phyloP scores from a whole-genome alignment of 179 eudicot species.

The Patellifolia procumbens region DNA sequence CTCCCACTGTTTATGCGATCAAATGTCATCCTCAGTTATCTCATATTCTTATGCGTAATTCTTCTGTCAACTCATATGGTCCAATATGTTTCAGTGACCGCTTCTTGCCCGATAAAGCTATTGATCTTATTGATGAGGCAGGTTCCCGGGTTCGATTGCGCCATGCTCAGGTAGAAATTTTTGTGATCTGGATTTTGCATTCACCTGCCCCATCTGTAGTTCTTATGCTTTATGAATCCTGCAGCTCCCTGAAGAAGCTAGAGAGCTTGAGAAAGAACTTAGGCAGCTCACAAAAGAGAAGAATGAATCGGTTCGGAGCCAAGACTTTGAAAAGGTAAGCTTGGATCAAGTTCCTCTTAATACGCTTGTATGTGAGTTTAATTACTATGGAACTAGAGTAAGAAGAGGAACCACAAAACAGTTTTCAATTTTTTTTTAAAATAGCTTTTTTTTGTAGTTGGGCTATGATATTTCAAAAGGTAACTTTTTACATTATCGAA shows the following conservation, averaged over 20 bases:
- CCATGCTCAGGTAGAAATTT: constrained; percentile 60
- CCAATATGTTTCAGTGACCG: constrained; percentile 64
- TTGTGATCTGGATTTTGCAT: neutral
- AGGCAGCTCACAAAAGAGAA: constrained; percentile 77
- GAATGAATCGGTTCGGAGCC: constrained; percentile 74
- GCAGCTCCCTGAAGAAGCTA: constrained; percentile 85
- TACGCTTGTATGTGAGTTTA: neutral
- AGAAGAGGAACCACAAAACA: no score
- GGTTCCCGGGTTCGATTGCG: constrained; percentile 91
- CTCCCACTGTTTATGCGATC: neutral
- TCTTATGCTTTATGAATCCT: constrained; percentile 5
- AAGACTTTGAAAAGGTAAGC: constrained; percentile 80
- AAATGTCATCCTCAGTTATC: neutral
- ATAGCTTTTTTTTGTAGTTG: neutral
- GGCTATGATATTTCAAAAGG: neutral
- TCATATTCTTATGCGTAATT: neutral
- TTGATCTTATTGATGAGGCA: constrained; percentile 93
- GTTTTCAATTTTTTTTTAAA: neutral
- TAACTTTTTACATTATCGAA: no score
- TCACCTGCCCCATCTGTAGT: neutral
- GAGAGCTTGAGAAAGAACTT: constrained; percentile 79
- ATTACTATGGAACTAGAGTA: no score
- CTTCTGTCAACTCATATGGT: neutral
- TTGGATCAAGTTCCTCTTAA: neutral
- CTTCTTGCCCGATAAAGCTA: constrained; percentile 95